A percentile compares a stretch with the other conserved stretches of the same genome.
Conservation (phyloP, 495 filamentous ascomycete species). For the Aspergillus biplanus region DNA sequence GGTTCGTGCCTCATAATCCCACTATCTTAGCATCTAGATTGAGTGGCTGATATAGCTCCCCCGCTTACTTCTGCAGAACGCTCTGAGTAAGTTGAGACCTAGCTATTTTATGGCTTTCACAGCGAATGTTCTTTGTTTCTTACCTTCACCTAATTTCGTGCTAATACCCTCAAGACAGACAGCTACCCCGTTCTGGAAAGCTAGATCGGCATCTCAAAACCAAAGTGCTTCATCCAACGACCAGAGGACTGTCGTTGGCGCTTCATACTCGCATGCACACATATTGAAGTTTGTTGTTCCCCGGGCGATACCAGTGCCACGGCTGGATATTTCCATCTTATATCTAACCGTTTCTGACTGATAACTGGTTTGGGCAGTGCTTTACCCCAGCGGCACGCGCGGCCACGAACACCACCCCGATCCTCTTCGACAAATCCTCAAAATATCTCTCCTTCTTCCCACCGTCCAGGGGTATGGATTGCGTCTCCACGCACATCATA, state of each 20-base stretch:
- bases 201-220: slow-evolving; percentile 48
- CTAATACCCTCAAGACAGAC: slow-evolving; percentile 59
- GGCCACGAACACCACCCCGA: slow-evolving; percentile 66
- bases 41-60: slow-evolving; percentile 38
- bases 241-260: slow-evolving; percentile 82
- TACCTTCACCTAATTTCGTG: slow-evolving; percentile 9
- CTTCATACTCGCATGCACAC: slow-evolving; percentile 94
- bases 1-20: slow-evolving; percentile 66
- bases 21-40: slow-evolving; percentile 15
- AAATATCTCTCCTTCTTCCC: slow-evolving; percentile 56
- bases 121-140: neutral
- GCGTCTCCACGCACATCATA: slow-evolving; percentile 73
- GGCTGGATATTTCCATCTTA: neutral
- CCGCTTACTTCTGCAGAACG: slow-evolving; percentile 39
- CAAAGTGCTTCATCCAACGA: slow-evolving; percentile 57
- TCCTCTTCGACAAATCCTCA: slow-evolving; percentile 41
- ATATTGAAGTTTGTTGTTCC: slow-evolving; percentile 76
- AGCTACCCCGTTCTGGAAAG: slow-evolving; percentile 89
- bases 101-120: neutral
- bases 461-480: slow-evolving; percentile 53
- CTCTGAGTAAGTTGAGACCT: slow-evolving; percentile 51
- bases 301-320: neutral
- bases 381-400: slow-evolving; percentile 53
- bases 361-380: slow-evolving; percentile 46
- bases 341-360: slow-evolving; percentile 16